A percentile compares a stretch with the other conserved stretches of the same genome.
Evolutionary conservation across 306 rosid genomes (phyloP).

Genomic region (Chamaecrista fasciculata): DNA sequence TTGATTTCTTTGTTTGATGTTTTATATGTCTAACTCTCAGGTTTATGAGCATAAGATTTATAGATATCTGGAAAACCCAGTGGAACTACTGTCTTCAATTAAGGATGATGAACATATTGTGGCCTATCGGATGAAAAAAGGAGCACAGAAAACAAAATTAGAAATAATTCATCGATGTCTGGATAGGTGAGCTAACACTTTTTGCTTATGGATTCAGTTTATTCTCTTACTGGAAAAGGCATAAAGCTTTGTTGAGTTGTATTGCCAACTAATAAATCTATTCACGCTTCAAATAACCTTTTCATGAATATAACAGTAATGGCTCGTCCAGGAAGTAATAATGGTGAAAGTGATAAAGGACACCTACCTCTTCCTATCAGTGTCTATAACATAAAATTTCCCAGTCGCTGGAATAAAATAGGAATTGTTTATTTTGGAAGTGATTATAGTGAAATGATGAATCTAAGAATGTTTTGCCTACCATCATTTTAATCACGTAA

Average conservation of each 20-base stretch:
- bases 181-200: slow-evolving; percentile 66
- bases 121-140: slow-evolving; percentile 74
- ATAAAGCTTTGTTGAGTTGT: slow-evolving; percentile 15
- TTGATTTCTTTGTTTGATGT: slow-evolving; percentile 31
- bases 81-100: slow-evolving; percentile 63
- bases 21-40: slow-evolving; percentile 39
- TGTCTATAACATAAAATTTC: neutral
- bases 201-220: slow-evolving; percentile 15
- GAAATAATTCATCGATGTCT: slow-evolving; percentile 71
- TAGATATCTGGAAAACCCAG: slow-evolving; percentile 70
- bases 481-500: neutral
- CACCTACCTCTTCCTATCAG: neutral
- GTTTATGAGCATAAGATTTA: slow-evolving; percentile 70
- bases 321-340: neutral
- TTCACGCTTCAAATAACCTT: slow-evolving; percentile 8
- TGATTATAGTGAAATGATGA: slow-evolving; percentile 6
- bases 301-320: slow-evolving; percentile 17
- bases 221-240: slow-evolving; percentile 12
- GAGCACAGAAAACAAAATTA: slow-evolving; percentile 53
- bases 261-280: slow-evolving; percentile 2
- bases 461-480: neutral
- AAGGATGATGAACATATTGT: slow-evolving; percentile 93
- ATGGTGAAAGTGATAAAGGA: neutral
- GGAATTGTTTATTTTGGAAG: neutral
- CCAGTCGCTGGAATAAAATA: neutral